Percentiles rank a stretch among this genome's conserved stretches.
These are phyloP conservation scores for Leishmania braziliensis DNA, from an alignment of 208 protist species.

Conservation along the genomic window DNA sequence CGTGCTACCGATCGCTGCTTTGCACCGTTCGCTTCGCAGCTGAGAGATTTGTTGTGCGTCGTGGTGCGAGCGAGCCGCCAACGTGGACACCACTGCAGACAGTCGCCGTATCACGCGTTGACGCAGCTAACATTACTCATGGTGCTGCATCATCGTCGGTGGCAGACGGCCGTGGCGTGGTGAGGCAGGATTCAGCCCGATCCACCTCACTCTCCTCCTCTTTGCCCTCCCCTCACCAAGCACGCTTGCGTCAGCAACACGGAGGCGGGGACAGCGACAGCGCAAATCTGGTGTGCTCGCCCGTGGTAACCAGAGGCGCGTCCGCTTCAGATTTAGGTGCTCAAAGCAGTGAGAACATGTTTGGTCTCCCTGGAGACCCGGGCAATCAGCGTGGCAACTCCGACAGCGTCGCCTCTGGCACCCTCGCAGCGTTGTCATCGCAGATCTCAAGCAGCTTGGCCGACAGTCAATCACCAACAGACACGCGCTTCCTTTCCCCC, in stretches of 20 bases:
- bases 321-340: background rate
- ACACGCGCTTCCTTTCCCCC: background rate
- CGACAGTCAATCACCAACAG: background rate
- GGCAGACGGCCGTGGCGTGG: background rate
- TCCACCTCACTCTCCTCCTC: background rate
- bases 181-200: background rate
- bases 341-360: background rate
- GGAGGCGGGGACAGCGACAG: background rate
- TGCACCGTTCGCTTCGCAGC: slow-evolving; percentile 23
- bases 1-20: slow-evolving; percentile 26
- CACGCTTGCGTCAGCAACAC: background rate
- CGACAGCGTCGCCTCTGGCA: background rate
- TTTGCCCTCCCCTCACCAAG: background rate
- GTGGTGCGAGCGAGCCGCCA: slow-evolving; percentile 20
- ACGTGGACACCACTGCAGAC: slow-evolving; percentile 16
- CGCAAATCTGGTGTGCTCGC: background rate
- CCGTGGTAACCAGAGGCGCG: background rate
- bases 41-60: slow-evolving; percentile 32
- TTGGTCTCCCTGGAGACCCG: background rate
- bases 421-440: background rate
- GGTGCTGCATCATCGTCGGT: background rate
- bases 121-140: background rate
- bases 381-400: background rate
- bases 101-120: background rate
- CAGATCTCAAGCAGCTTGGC: slow-evolving; percentile 1